Evolutionary conservation across 1,139 yeast genomes (phyloP).

Genomic region (Lodderomyces jiufengensis): DNA sequence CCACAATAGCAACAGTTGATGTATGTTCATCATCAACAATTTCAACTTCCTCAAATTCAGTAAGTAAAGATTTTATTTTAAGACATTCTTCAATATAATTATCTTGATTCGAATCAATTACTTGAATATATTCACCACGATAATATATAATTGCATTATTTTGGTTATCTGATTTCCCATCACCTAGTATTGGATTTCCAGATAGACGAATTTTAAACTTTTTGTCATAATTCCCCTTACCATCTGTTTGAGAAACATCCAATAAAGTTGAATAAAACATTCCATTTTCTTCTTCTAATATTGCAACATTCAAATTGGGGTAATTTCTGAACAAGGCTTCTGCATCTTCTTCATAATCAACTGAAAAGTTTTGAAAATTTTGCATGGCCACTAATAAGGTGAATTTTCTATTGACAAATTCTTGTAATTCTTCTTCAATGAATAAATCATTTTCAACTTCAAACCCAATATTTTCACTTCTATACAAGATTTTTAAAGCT

Average conservation of each 20-base stretch:
- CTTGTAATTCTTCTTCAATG: slow-evolving; percentile 40
- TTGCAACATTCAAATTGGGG: slow-evolving; percentile 60
- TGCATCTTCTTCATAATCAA: slow-evolving; percentile 52
- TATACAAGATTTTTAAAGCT: slow-evolving; percentile 63
- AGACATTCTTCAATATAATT: slow-evolving; percentile 82
- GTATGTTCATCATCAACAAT: slow-evolving; percentile 1
- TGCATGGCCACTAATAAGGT: slow-evolving; percentile 72
- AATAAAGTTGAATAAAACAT: slow-evolving; percentile 57
- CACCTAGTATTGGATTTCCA: slow-evolving; percentile 87
- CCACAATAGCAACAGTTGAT: slow-evolving; percentile 74
- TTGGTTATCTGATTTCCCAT: slow-evolving; percentile 87
- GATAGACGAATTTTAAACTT: slow-evolving; percentile 59
- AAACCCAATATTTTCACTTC: slow-evolving; percentile 57
- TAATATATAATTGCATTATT: slow-evolving; percentile 73
- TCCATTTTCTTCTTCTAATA: slow-evolving; percentile 43
- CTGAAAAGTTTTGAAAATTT: slow-evolving; percentile 47
- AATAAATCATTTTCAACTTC: slow-evolving; percentile 20
- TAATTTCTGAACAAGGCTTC: slow-evolving; percentile 56
- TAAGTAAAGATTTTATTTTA: slow-evolving; percentile 70
- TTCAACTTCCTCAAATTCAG: slow-evolving; percentile 69
- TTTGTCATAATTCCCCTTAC: slow-evolving; percentile 40
- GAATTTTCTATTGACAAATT: slow-evolving; percentile 62
- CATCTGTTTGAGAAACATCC: slow-evolving; percentile 36
- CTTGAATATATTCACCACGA: slow-evolving; percentile 85
- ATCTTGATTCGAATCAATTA: slow-evolving; percentile 86